Evolutionary conservation across 148 eudicot species (phyloP).

Genomic region (Persicaria tinctoria): DNA sequence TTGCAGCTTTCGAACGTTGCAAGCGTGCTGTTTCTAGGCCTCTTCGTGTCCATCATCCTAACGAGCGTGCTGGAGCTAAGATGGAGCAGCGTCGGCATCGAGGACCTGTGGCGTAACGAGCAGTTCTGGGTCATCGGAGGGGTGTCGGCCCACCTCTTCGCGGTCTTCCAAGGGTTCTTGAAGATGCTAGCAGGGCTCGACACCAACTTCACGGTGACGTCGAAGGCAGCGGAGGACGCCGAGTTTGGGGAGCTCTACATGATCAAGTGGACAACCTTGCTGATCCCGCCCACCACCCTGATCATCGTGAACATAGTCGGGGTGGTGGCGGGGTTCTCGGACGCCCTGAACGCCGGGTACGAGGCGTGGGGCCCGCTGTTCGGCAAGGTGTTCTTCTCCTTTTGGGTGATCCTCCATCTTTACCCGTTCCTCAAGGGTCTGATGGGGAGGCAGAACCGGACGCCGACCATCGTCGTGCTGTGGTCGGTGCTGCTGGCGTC

Average conservation of each 20-base stretch:
- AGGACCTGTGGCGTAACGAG: conserved; percentile 92
- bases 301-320: conserved; percentile 80
- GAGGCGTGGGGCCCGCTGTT: conserved; percentile 97
- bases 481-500: conserved; percentile 99
- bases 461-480: conserved; percentile 84
- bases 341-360: conserved; percentile 82
- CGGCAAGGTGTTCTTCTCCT: conserved; percentile 81
- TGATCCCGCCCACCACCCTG: conserved; percentile 93
- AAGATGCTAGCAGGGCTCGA: conserved; percentile 84
- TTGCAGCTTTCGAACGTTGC: conserved; percentile 85
- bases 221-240: conserved; percentile 73
- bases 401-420: conserved; percentile 92
- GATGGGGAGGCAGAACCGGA: conserved; percentile 92
- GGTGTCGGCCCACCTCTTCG: conserved; percentile 91
- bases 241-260: conserved; percentile 89
- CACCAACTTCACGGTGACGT: conserved; percentile 92
- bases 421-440: conserved; percentile 98
- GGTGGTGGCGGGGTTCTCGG: conserved; percentile 92
- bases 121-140: conserved; percentile 99
- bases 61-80: conserved; percentile 81
- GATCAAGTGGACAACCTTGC: conserved; percentile 92
- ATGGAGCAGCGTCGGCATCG: conserved; percentile 95
- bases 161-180: conserved; percentile 93
- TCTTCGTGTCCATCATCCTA: conserved; percentile 76
- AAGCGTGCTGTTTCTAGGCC: conserved; percentile 77